Evolutionary conservation across 805 yeast species (phyloP).

Genomic region (Starmerella sirachaensis): DNA sequence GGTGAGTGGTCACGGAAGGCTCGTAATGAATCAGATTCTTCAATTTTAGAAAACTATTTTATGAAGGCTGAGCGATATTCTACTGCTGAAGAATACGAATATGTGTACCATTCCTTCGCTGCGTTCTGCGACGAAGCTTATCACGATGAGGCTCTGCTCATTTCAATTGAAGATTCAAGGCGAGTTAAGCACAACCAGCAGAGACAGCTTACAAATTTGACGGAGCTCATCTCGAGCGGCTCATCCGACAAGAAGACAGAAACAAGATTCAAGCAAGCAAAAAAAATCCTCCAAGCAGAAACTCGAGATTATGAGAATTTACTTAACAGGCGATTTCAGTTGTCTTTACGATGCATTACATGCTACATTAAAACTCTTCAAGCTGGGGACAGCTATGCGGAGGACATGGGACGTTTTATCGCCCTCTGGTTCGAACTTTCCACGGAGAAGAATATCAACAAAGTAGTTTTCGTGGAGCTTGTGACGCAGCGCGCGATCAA

Average conservation of each 20-base stretch:
- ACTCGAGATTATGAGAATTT: slow-evolving; percentile 34
- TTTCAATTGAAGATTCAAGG: not conserved
- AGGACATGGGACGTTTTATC: slow-evolving; percentile 40
- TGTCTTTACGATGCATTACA: slow-evolving; percentile 43
- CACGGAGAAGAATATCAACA: slow-evolving; percentile 35
- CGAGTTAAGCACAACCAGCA: not conserved
- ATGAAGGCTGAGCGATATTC: slow-evolving; percentile 31
- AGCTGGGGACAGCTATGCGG: slow-evolving; percentile 9
- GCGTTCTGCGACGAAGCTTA: slow-evolving; percentile 41
- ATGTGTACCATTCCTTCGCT: slow-evolving; percentile 50
- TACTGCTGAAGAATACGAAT: slow-evolving; percentile 24
- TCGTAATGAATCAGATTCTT: slow-evolving; percentile 50
- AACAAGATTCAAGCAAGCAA: slow-evolving; percentile 25
- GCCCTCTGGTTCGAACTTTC: slow-evolving; percentile 70
- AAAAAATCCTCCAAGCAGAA: slow-evolving; percentile 32
- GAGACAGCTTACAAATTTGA: not conserved
- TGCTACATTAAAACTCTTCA: slow-evolving; percentile 42
- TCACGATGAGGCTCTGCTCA: slow-evolving; percentile 8
- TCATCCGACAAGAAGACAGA: slow-evolving; percentile 42
- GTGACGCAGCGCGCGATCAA: slow-evolving; percentile 32
- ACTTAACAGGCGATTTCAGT: slow-evolving; percentile 31
- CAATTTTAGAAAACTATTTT: slow-evolving; percentile 48
- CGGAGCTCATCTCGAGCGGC: slow-evolving; percentile 24
- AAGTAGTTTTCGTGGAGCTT: not conserved
- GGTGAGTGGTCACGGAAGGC: slow-evolving; percentile 63